phyloP scores from a whole-genome alignment of 1,284 basidiomycete species.

The Exsudoporus floridanus region DNA sequence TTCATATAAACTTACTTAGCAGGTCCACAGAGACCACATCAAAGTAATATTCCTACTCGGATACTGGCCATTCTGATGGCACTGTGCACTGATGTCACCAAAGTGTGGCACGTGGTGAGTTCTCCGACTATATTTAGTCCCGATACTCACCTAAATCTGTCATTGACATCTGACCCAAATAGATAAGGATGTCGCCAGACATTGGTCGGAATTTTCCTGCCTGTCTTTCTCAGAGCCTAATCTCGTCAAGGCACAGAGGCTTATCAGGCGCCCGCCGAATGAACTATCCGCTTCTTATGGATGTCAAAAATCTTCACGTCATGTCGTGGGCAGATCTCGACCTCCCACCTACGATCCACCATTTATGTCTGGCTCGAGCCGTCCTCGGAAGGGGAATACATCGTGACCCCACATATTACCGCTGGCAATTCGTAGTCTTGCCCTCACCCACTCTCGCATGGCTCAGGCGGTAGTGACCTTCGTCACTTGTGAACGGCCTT shows the following conservation, averaged over 20 bases:
- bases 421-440: neutral
- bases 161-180: neutral
- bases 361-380: slow-evolving; percentile 22
- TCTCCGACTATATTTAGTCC: neutral
- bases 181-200: slow-evolving; percentile 22
- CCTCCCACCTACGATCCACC: neutral
- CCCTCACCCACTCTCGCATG: slow-evolving; percentile 7
- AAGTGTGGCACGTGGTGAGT: neutral
- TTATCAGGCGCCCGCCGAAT: slow-evolving; percentile 22
- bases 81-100: no score
- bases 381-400: neutral
- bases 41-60: neutral
- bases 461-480: slow-evolving; percentile 6
- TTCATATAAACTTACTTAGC: neutral
- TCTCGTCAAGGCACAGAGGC: slow-evolving; percentile 4
- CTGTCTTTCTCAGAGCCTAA: slow-evolving; percentile 2
- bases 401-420: neutral
- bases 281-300: neutral
- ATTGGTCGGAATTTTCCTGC: slow-evolving; percentile 7
- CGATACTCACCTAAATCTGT: neutral
- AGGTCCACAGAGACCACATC: neutral
- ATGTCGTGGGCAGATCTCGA: slow-evolving; percentile 1
- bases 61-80: neutral
- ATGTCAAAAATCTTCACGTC: slow-evolving; percentile 2
- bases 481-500: slow-evolving; percentile 1